Evolutionary conservation across 2,329 filamentous ascomycete species (phyloP), one percentile per base, ranked within the genome.

Genomic region (Zymoseptoria crescenta): DNA sequence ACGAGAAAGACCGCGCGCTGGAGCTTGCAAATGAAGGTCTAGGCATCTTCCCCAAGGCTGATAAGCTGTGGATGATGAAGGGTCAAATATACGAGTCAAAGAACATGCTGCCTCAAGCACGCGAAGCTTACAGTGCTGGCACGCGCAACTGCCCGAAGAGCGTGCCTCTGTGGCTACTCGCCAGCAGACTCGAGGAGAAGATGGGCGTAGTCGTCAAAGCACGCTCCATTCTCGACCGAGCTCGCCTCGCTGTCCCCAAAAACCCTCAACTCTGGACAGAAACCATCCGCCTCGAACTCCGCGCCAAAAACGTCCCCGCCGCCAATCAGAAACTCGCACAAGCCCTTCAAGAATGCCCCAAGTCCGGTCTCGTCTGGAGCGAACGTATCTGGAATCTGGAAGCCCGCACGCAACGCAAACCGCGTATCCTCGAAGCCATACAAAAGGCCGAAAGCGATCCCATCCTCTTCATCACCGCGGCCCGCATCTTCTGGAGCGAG

Each of bases 61-160:
- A 90, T 56, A 97, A 97, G 75, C 81, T 99, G 24, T 96, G 93
- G 87, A 96, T 97, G 89, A 89, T 96, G 79, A 99, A 99, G 76
- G 94, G 95, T 0, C 94, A 99, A 72, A 94, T 97, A 63, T 99
- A 99, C 79, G 89, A 96, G 70, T 83, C 86, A 50, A 82, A 91
- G 52, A 86, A 83, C 67, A 91, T 91, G 76, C 77, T 88, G 13
- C 86, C 88, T 0, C 89, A 94, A 74, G 94, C 94, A 2, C 85
- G 94, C 52, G 91, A 97, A 73, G 91, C 93, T 0, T 97, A 94
- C 74, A 85, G 84, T 60, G 87, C 89, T 4, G 94, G 94, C 41
- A 95, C 93, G 49, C 88, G 94, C 69, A 89, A 90, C 0, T 93
- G 91, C 58, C 85, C 92, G 2, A 86, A 86, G 63, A 93, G 91